These are phyloP conservation scores for Stromatinia cepivora DNA, from an alignment of 2,329 filamentous ascomycete genomes.

Conservation along the genomic window DNA sequence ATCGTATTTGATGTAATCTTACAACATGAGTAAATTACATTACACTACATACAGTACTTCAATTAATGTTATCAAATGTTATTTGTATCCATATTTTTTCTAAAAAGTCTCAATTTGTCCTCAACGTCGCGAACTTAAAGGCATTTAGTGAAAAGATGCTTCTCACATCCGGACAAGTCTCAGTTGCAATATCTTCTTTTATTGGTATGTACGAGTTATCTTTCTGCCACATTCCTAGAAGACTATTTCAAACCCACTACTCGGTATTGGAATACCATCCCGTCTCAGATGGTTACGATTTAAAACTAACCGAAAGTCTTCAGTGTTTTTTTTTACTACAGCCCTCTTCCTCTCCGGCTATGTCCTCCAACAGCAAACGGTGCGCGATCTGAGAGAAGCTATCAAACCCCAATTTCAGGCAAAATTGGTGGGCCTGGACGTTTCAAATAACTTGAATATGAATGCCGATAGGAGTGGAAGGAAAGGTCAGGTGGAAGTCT, in stretches of 20 bases:
- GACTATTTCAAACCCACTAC: background rate
- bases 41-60: background rate
- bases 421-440: slow-evolving; percentile 25
- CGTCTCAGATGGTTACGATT: slow-evolving; percentile 1
- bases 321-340: slow-evolving; percentile 74
- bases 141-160: slow-evolving; percentile 42
- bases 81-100: background rate
- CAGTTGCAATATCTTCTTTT: slow-evolving; percentile 61
- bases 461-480: slow-evolving; percentile 13
- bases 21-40: background rate
- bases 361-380: slow-evolving; percentile 80
- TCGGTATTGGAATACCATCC: no score
- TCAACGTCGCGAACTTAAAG: background rate
- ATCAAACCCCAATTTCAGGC: slow-evolving; percentile 48
- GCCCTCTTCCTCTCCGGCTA: slow-evolving; percentile 88
- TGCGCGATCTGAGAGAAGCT: slow-evolving; percentile 72
- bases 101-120: background rate
- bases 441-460: slow-evolving; percentile 5
- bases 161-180: slow-evolving; percentile 70
- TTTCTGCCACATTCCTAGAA: slow-evolving; percentile 21
- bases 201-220: slow-evolving; percentile 54
- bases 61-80: background rate
- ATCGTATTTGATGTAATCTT: background rate
- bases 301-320: slow-evolving; percentile 12
- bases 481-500: slow-evolving; percentile 27